Evolutionary conservation across 106 monocot genomes (phyloP).

Genomic region (Dioscorea zingiberensis): DNA sequence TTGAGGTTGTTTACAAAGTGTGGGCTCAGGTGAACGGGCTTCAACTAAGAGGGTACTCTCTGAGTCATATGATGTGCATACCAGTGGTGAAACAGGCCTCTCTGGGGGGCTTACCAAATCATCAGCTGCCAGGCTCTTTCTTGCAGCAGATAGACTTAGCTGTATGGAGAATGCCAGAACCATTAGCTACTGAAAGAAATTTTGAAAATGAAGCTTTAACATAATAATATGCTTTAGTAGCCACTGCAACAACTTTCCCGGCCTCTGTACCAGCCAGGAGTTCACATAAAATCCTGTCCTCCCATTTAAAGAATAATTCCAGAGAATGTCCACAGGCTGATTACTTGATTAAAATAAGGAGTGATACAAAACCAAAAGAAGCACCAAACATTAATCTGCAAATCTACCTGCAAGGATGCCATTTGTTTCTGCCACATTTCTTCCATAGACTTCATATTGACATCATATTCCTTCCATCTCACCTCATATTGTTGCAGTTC

Average conservation of each 20-base stretch:
- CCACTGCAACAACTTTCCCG: background rate
- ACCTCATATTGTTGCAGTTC: slow-evolving; percentile 60
- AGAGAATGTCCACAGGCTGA: background rate
- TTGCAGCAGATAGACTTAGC: slow-evolving; percentile 70
- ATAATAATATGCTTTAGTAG: background rate
- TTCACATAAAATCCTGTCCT: too few relatives aligned
- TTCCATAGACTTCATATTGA: slow-evolving; percentile 90
- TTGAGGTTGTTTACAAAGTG: slow-evolving; percentile 23
- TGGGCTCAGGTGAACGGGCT: slow-evolving; percentile 37
- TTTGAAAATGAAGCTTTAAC: background rate
- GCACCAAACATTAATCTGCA: background rate
- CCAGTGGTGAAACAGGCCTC: slow-evolving; percentile 26
- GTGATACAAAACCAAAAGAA: background rate
- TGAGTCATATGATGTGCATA: slow-evolving; percentile 33
- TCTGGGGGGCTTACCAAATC: slow-evolving; percentile 18
- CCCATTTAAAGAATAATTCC: background rate
- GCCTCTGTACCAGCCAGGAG: too few relatives aligned
- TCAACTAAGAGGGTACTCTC: slow-evolving; percentile 40
- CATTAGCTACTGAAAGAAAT: background rate
- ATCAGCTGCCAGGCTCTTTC: slow-evolving; percentile 43
- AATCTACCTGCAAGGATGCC: slow-evolving; percentile 71
- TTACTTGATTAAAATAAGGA: background rate
- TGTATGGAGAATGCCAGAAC: slow-evolving; percentile 18
- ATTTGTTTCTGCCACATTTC: slow-evolving; percentile 81
- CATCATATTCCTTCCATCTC: slow-evolving; percentile 79